Percentiles rank a stretch among this genome's conserved stretches.
These are phyloP conservation scores for Chaetomium sp. DNA, from an alignment of 2,329 filamentous ascomycete species.

Conservation along the genomic window DNA sequence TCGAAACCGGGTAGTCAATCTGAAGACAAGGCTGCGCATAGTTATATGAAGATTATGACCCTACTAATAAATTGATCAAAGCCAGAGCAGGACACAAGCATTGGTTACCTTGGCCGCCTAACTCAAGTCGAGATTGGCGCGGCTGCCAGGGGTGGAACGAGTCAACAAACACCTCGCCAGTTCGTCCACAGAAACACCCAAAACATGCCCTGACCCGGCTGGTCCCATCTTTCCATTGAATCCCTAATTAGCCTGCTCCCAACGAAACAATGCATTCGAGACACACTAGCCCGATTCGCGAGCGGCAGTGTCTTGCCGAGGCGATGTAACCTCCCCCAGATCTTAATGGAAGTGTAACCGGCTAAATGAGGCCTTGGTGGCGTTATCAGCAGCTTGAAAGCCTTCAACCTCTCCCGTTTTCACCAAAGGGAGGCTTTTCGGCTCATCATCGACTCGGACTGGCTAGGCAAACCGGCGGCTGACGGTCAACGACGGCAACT, in stretches of 20 bases:
- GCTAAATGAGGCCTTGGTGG: slow-evolving; percentile 7
- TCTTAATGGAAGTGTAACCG: slow-evolving; percentile 5
- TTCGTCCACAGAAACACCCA: not conserved
- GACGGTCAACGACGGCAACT: not conserved
- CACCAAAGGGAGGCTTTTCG: not conserved
- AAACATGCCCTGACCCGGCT: not conserved
- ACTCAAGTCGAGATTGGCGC: too few relatives aligned
- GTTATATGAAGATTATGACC: too few relatives aligned
- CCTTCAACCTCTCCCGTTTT: not conserved
- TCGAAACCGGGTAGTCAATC: too few relatives aligned
- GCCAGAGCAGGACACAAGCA: too few relatives aligned
- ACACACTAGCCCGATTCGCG: not conserved
- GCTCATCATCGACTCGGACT: not conserved
- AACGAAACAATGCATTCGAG: not conserved
- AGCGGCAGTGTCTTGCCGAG: slow-evolving; percentile 4
- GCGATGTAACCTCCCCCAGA: slow-evolving; percentile 13
- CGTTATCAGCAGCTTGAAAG: not conserved
- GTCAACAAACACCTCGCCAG: too few relatives aligned
- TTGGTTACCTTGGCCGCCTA: too few relatives aligned
- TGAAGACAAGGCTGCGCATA: too few relatives aligned
- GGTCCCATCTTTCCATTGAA: not conserved
- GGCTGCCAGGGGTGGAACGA: too few relatives aligned
- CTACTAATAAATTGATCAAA: too few relatives aligned
- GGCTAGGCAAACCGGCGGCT: not conserved
- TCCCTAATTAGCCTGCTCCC: not conserved